These are phyloP conservation scores for Lagenidium giganteum DNA, from an alignment of 352 stramenopile genomes.

Conservation along the genomic window DNA sequence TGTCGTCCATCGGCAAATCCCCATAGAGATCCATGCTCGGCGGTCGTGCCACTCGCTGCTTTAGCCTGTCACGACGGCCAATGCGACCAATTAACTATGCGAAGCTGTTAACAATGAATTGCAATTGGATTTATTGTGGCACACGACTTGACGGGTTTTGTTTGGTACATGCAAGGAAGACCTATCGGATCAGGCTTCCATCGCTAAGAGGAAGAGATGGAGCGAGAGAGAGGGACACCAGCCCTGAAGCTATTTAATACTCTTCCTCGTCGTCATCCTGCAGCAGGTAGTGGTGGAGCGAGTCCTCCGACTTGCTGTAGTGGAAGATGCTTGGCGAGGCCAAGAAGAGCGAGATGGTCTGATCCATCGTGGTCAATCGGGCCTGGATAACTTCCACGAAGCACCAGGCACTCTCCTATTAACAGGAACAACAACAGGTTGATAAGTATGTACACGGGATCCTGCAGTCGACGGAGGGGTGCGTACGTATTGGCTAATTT, in stretches of 20 bases:
- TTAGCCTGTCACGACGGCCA: too few relatives aligned
- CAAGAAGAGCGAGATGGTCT: conserved; percentile 65
- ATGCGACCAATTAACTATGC: too few relatives aligned
- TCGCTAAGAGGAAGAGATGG: too few relatives aligned
- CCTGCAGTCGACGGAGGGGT: not conserved
- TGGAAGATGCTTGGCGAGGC: conserved; percentile 70
- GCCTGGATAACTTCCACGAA: conserved; percentile 78
- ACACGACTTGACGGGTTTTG: too few relatives aligned
- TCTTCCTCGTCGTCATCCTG: conserved; percentile 59
- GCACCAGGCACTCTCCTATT: conserved; percentile 70
- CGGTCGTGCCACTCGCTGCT: too few relatives aligned
- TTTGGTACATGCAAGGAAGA: too few relatives aligned
- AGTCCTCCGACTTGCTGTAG: conserved; percentile 79
- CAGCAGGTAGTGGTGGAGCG: conserved; percentile 72
- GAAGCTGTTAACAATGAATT: too few relatives aligned
- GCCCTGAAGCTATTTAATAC: not conserved
- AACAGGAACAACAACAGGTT: not conserved
- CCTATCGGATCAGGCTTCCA: too few relatives aligned
- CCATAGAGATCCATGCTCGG: conserved; percentile 80
- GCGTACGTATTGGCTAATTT: conserved; percentile 65
- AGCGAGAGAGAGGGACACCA: too few relatives aligned
- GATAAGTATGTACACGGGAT: not conserved
- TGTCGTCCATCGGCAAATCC: conserved; percentile 65
- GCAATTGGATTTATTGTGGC: too few relatives aligned
- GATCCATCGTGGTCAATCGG: conserved; percentile 61